Percentiles rank a stretch among this genome's conserved stretches.
Evolutionary conservation across 257 asterid species (phyloP).

Genomic region (Cinchona pubescens): DNA sequence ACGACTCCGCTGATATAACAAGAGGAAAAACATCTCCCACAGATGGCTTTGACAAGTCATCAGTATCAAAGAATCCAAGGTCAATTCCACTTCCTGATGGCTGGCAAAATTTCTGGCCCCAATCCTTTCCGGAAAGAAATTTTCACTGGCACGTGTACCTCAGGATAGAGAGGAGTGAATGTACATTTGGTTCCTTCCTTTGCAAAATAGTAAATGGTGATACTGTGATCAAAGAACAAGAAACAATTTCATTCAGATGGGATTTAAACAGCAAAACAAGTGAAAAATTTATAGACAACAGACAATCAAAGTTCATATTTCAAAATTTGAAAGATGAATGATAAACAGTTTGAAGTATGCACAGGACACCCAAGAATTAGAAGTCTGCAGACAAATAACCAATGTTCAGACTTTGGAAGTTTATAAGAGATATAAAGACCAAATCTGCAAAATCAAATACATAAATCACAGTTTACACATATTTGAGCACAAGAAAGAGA

Average conservation of each 20-base stretch:
- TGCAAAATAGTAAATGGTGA: slow-evolving; percentile 72
- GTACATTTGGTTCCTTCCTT: slow-evolving; percentile 67
- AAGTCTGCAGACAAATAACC: background rate
- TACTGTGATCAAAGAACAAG: slow-evolving; percentile 45
- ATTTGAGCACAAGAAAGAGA: too few species aligned
- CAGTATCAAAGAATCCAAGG: slow-evolving; percentile 72
- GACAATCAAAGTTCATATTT: slow-evolving; percentile 1
- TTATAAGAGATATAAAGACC: background rate
- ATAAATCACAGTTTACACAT: background rate
- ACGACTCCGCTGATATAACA: slow-evolving; percentile 68
- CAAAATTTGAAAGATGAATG: background rate
- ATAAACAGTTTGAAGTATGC: background rate
- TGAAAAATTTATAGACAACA: background rate
- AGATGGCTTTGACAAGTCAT: slow-evolving; percentile 73
- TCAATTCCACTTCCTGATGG: slow-evolving; percentile 90
- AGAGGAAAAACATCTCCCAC: slow-evolving; percentile 78
- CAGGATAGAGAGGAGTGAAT: slow-evolving; percentile 69
- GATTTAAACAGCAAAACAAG: background rate
- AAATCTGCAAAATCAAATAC: background rate
- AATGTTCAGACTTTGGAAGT: background rate
- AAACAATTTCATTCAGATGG: slow-evolving; percentile 6
- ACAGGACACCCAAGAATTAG: background rate
- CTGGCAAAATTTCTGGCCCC: slow-evolving; percentile 79
- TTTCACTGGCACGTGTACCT: slow-evolving; percentile 55
- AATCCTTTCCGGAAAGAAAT: slow-evolving; percentile 70